Evolutionary conservation across 805 yeast species (phyloP), one percentile per base, ranked within the genome.

Genomic region (Citeromyces matritensis): DNA sequence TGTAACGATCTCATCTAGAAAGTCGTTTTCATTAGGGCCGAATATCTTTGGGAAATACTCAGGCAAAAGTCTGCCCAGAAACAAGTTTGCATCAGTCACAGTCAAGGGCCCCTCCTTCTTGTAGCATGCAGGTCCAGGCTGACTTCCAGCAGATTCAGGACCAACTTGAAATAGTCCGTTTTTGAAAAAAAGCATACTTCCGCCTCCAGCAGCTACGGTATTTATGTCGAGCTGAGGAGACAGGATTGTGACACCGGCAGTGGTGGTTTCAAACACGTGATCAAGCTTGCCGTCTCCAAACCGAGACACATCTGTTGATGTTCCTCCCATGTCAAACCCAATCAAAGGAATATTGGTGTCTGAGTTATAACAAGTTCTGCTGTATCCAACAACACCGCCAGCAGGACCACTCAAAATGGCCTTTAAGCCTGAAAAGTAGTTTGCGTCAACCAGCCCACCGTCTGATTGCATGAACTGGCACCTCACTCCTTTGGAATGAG

Each of bases 351-450:
- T 63, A 9, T 55, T 53, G 34, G 66, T 65, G n/a, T 53, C 44
- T 1, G 56, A 52, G 37, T 71, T 63, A 47, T 64, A 83, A 38
- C 94, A 81, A 0, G 97, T 86, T 32, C 71, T 65, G 0, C 95
- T 82, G 43, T 73, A 82, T 0, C 97, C 97, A 23, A 88, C 95
- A 36, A 88, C 94, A 31, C 97, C 97, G 25, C 97, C 97, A 7
- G 97, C 97, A 3, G 97, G 97, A 2, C 97, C 97, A 1, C 95
- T 83, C 24, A 88, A 55, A 30, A 88, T 80, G 3, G 97, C 94
- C 42, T 73, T 67, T 24, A 88, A 58, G 2, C 97, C 97, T 0
- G 95, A 77, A 49, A 88, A 88, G 30, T 70, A 65, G 14, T 71
- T 60, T 44, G 91, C 85, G 34, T 84, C 84, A 14, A 86, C 85